Base-by-base conservation (phyloP, 148 eudicot species). In the Mesembryanthemum crystallinum region DNA sequence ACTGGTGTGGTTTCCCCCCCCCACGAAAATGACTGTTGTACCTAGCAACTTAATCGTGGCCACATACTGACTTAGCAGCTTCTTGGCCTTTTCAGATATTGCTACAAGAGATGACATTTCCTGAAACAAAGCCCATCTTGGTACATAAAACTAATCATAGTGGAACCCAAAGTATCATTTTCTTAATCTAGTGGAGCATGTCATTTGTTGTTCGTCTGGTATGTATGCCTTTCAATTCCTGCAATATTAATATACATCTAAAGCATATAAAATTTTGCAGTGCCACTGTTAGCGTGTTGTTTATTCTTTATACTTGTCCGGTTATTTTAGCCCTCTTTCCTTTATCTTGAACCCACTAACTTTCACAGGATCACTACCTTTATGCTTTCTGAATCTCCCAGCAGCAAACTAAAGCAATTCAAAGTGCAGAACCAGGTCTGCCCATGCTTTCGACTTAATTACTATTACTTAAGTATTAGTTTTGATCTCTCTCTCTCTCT, bases 51-150 rank as follows among this genome's bases (percentile, higher is more conserved):
- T 30, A 33, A 30, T 62, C 64, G 64, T 72, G 71, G 64, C 67
- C 71, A 62, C 49, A 39, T 39, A 39, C 5, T 21, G 30, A 45
- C 35, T 64, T 30, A 49, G 45, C 45, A 32, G 23, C 61, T 64
- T 62, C 72, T 68, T 78, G 9, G 14, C n/a, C 64, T 35, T 57
- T 72, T 35, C 59, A 65, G 76, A 68, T 24, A 78, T 52, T 61
- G 75, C 69, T 47, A 33, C 62, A 15, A 52, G 42, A 66, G 52
- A 37, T 78, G 76, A 55, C 43, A 45, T 42, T 29, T 32, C n/a
- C 4, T 24, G 17, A 1, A 61, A 28, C 9, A 70, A 51, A 29
- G 61, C 13, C 58, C 49, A 28, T 49, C 55, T 5, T 17, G 61
- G 39, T 29, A 30, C 33, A 7, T 47, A 2, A 49, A 69, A 18